phyloP scores from a whole-genome alignment of 768 basidiomycete species.

The Leccinum boreale region DNA sequence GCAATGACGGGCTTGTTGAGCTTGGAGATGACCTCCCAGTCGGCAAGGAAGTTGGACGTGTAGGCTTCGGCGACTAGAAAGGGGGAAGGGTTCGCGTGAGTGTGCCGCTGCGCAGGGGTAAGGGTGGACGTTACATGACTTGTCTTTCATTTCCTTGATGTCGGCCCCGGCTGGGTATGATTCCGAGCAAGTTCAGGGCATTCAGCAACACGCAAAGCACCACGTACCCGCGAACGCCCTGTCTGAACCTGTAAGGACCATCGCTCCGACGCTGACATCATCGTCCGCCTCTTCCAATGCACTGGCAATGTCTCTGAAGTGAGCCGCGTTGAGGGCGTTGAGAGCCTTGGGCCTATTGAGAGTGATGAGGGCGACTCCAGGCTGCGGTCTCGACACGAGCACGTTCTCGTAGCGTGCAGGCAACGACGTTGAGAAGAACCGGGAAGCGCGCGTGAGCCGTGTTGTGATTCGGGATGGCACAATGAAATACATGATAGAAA shows the following conservation, averaged over 20 bases:
- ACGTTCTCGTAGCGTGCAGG: slow-evolving; percentile 56
- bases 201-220: background rate
- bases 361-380: slow-evolving; percentile 73
- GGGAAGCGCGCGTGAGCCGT: slow-evolving; percentile 1
- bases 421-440: slow-evolving; percentile 30
- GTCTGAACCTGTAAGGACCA: slow-evolving; percentile 91
- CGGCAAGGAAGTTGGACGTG: slow-evolving; percentile 77
- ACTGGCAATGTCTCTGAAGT: slow-evolving; percentile 79
- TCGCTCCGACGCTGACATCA: slow-evolving; percentile 71
- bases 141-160: slow-evolving; percentile 99
- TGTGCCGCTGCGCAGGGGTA: background rate
- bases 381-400: slow-evolving; percentile 63
- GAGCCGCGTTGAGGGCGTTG: slow-evolving; percentile 80
- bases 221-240: slow-evolving; percentile 87
- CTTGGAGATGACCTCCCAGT: slow-evolving; percentile 71
- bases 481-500: slow-evolving; percentile 7
- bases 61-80: slow-evolving; percentile 78
- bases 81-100: background rate
- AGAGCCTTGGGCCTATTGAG: slow-evolving; percentile 88
- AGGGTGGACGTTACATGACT: slow-evolving; percentile 60
- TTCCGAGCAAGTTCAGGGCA: background rate
- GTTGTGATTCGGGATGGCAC: background rate
- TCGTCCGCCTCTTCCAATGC: slow-evolving; percentile 69
- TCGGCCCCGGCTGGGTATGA: slow-evolving; percentile 79
- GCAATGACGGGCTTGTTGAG: slow-evolving; percentile 94